Conservation (phyloP, 306 rosid genomes). For the Styphnolobium japonicum region DNA sequence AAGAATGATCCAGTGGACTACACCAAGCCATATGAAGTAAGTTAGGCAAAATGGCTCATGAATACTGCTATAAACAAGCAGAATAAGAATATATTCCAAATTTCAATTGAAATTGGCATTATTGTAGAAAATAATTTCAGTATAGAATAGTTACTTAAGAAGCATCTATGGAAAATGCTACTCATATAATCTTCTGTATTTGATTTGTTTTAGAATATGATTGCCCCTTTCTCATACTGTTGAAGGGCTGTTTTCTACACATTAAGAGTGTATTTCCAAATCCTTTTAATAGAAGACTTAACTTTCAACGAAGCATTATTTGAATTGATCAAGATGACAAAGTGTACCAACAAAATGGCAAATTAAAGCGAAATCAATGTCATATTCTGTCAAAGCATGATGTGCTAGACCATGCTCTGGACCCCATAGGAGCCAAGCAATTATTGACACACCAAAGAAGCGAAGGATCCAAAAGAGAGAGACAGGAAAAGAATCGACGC, state of each 20-base stretch:
- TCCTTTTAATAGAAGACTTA: not conserved
- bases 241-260: not conserved
- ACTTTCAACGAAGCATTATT: not conserved
- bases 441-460: constrained; percentile 25
- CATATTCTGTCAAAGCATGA: constrained; percentile 23
- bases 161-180: not conserved
- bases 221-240: not conserved
- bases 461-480: constrained; percentile 19
- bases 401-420: constrained; percentile 23
- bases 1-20: constrained; percentile 62
- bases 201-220: not conserved
- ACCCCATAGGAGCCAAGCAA: constrained; percentile 36
- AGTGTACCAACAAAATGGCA: constrained; percentile 5
- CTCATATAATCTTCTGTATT: not conserved
- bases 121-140: not conserved
- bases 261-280: not conserved
- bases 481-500: not conserved
- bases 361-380: not conserved
- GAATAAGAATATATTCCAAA: not conserved
- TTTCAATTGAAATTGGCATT: constrained; percentile 1
- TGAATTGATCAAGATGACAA: constrained; percentile 9
- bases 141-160: not conserved
- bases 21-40: constrained; percentile 1
- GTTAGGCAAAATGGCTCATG: not conserved
- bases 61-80: not conserved